A percentile compares a stretch with the other conserved stretches of the same genome.
Conservation (phyloP, 768 basidiomycete species). For the Suillus ampliporus region DNA sequence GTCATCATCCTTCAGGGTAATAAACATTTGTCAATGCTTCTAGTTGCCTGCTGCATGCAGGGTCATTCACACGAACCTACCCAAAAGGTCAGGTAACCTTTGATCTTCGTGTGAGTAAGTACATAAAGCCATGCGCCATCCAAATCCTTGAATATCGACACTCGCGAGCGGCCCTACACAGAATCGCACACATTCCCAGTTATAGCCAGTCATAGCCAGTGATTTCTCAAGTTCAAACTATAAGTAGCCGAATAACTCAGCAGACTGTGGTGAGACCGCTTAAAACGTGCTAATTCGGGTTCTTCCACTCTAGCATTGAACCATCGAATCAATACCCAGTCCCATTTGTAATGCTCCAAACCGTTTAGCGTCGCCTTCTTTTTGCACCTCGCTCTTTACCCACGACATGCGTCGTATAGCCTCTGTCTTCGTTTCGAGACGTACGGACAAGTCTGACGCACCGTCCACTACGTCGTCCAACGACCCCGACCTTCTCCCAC, state of each 20-base stretch:
- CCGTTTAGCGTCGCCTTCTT: conserved; percentile 17
- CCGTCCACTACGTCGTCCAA: conserved; percentile 20
- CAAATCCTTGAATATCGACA: not conserved
- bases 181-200: not conserved
- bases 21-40: not conserved
- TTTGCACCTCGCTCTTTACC: conserved; percentile 25
- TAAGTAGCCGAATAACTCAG: conserved; percentile 2
- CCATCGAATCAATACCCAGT: conserved; percentile 22
- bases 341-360: conserved; percentile 44
- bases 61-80: conserved; percentile 5
- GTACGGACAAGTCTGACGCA: conserved; percentile 33
- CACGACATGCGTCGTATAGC: conserved; percentile 67
- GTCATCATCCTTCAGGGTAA: not conserved
- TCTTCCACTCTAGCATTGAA: not conserved
- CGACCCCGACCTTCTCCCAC: conserved; percentile 17
- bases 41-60: not conserved
- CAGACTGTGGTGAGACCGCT: conserved; percentile 14
- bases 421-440: conserved; percentile 56
- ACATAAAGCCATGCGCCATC: conserved; percentile 2
- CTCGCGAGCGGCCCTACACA: not conserved
- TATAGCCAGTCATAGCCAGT: not conserved
- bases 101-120: conserved; percentile 14
- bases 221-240: conserved; percentile 4
- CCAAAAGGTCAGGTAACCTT: not conserved
- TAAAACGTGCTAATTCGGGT: conserved; percentile 15